Conservation (phyloP, 1,284 basidiomycete genomes). For the Pseudomicrostroma phylloplanum region DNA sequence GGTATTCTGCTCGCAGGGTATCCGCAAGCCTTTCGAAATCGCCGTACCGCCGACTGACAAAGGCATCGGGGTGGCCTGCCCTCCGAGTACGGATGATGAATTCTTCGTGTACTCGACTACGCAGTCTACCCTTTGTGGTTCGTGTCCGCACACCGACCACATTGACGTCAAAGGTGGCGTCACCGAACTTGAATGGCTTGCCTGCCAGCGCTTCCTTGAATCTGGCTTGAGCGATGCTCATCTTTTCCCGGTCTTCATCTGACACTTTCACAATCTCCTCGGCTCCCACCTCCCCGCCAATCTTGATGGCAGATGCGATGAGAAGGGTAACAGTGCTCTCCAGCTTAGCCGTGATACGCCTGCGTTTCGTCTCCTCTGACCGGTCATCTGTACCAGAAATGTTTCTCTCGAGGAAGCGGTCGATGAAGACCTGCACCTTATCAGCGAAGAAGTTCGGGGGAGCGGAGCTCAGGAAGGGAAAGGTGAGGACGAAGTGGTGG, state of each 20-base stretch:
- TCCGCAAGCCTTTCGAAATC: conserved; percentile 64
- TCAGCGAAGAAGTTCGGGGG: conserved; percentile 47
- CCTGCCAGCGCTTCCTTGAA: conserved; percentile 26
- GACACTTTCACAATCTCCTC: conserved; percentile 46
- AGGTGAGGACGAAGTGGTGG: conserved; percentile 48
- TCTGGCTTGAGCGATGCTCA: conserved; percentile 32
- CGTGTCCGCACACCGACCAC: conserved; percentile 42
- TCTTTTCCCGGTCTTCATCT: conserved; percentile 30
- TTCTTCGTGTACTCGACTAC: conserved; percentile 56
- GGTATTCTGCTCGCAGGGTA: conserved; percentile 35
- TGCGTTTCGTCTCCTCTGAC: conserved; percentile 32
- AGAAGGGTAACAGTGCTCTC: conserved; percentile 37
- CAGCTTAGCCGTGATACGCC: conserved; percentile 28
- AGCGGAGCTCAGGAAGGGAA: conserved; percentile 44
- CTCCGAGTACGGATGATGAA: conserved; percentile 86
- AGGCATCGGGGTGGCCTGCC: conserved; percentile 66
- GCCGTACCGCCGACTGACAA: conserved; percentile 85
- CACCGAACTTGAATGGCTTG: background rate
- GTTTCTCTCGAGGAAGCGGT: conserved; percentile 43
- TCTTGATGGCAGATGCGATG: conserved; percentile 38
- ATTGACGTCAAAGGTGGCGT: conserved; percentile 38
- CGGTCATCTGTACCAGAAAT: conserved; percentile 34
- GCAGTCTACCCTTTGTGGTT: conserved; percentile 32
- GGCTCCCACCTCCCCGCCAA: conserved; percentile 17
- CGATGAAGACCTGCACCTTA: conserved; percentile 48